phyloP scores from a whole-genome alignment of 2,329 filamentous ascomycete genomes.

The Arthrobotrys iridis region DNA sequence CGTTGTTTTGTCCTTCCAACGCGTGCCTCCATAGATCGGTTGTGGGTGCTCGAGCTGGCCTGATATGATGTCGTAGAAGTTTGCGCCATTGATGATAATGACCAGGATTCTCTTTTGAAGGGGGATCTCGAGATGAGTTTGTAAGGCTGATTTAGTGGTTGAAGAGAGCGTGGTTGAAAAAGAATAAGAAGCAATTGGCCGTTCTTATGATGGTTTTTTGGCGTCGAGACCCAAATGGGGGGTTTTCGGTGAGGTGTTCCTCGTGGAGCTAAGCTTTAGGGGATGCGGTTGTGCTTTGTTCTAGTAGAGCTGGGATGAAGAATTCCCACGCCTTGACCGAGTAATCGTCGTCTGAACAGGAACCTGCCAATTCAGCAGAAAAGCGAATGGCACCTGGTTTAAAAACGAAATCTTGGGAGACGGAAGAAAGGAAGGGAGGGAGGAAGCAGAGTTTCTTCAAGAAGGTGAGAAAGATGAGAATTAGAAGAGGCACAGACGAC shows the following conservation, averaged over 20 bases:
- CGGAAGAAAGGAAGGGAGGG: not conserved
- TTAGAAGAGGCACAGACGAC: slow-evolving; percentile 12
- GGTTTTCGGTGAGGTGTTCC: slow-evolving; percentile 22
- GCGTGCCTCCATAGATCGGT: slow-evolving; percentile 47
- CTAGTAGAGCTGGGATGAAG: slow-evolving; percentile 37
- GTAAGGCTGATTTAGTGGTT: not conserved
- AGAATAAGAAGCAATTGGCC: not conserved
- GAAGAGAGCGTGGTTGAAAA: not conserved
- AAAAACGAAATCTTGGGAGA: no score
- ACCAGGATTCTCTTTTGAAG: no score
- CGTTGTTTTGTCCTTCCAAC: slow-evolving; percentile 54
- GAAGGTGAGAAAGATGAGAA: slow-evolving; percentile 1
- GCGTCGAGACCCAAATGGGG: slow-evolving; percentile 20
- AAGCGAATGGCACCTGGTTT: slow-evolving; percentile 22
- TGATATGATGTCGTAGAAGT: slow-evolving; percentile 50
- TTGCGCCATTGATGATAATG: slow-evolving; percentile 44
- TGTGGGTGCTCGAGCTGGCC: slow-evolving; percentile 33
- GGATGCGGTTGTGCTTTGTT: not conserved
- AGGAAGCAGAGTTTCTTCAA: not conserved
- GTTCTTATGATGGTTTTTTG: not conserved
- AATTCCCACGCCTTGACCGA: slow-evolving; percentile 21
- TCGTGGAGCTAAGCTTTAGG: slow-evolving; percentile 29
- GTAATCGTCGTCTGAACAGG: slow-evolving; percentile 43
- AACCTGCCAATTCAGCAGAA: slow-evolving; percentile 7
- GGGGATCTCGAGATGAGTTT: not conserved